Evolutionary conservation across 208 protist genomes (phyloP), one percentile per base, ranked within the genome.

Genomic region (Histomonas meleagridis): DNA sequence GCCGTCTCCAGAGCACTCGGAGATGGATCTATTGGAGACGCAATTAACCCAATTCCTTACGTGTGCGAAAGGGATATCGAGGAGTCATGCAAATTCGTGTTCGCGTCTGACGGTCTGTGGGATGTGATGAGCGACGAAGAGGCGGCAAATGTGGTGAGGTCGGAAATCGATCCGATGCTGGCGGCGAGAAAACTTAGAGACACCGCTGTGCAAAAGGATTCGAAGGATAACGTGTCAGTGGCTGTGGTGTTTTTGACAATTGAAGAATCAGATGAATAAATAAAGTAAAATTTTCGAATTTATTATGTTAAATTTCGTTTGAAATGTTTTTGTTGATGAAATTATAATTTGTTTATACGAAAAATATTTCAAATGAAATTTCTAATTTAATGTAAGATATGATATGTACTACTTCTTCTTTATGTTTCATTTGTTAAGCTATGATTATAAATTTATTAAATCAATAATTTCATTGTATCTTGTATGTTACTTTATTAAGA

Each of bases 41-140:
- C 21, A n/a, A 5, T 51, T 1, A 81, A 81, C 28, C 9, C 10
- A 7, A 23, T 51, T 12, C 70, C 70, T n/a, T 51, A 86, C 32
- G 32, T 86, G 14, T n/a, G 10, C 43, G 26, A 14, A 38, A 51
- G 51, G n/a, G 46, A 51, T 1, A 51, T 86, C 76, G 32, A 43
- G 18, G 7, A 51, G 9, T 16, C n/a, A 53, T 12, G 43, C 4
- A 46, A 26, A 32, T 86, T 86, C 26, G 55, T 86, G 21, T 51
- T 86, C 55, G 76, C 76, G 16, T 86, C 46, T 55, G 76, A 86
- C 38, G 76, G 76, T 55, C 26, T 86, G 9, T 86, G 76, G 76
- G 76, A 86, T 86, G 76, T 86, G 40, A 86, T 86, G 7, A 38
- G 16, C 1, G 46, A 86, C 38, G 46, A 86, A 43, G 46, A 57